These are phyloP conservation scores for Podaxis pistillaris DNA, from an alignment of 768 basidiomycete genomes.

Conservation along the genomic window DNA sequence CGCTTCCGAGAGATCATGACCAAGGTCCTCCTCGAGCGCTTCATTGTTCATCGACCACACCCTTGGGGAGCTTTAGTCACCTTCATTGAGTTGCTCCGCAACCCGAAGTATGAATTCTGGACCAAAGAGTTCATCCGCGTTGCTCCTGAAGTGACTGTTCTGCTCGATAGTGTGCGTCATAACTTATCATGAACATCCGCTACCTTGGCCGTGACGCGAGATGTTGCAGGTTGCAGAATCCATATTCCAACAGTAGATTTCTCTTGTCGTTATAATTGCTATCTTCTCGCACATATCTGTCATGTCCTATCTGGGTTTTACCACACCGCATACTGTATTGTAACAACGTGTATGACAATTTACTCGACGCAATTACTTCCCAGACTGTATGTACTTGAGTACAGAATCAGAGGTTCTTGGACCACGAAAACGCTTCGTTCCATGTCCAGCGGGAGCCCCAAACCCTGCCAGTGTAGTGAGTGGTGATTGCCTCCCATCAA, in stretches of 20 bases:
- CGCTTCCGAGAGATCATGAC: conserved; percentile 81
- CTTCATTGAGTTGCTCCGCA: conserved; percentile 90
- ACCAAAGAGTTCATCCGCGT: conserved; percentile 82
- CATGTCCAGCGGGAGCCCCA: conserved; percentile 32
- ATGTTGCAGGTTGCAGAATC: conserved; percentile 65
- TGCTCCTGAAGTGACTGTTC: conserved; percentile 81
- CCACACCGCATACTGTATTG: conserved; percentile 80
- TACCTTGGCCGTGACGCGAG: conserved; percentile 14
- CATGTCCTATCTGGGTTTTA: conserved; percentile 59
- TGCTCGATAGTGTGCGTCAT: conserved; percentile 75
- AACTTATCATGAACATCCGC: conserved; percentile 13
- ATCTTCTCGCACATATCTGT: conserved; percentile 81
- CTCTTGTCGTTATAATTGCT: conserved; percentile 54
- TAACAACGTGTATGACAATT: conserved; percentile 54
- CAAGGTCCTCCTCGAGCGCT: conserved; percentile 88
- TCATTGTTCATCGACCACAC: conserved; percentile 92
- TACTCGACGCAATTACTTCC: conserved; percentile 6
- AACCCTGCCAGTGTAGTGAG: conserved; percentile 15
- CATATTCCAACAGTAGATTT: conserved; percentile 76
- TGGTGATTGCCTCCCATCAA: background rate
- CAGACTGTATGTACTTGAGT: background rate
- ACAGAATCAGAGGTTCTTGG: conserved; percentile 16
- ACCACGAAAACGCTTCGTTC: conserved; percentile 20
- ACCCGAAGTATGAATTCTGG: conserved; percentile 90
- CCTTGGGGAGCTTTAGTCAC: conserved; percentile 95